phyloP scores from a whole-genome alignment of 352 stramenopile genomes.

The Phytophthora megakarya region DNA sequence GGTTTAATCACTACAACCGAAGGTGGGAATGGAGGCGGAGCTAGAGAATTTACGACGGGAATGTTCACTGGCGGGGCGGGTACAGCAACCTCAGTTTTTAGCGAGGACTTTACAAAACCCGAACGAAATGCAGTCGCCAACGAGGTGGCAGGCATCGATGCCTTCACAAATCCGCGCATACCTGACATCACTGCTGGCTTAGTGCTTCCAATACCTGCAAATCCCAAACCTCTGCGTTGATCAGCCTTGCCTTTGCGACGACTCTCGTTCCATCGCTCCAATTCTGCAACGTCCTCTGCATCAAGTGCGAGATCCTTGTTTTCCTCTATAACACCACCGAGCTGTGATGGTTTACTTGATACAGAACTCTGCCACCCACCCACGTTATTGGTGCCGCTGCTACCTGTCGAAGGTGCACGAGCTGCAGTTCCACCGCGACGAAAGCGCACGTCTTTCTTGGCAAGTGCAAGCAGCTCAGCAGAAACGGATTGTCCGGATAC shows the following conservation, averaged over 20 bases:
- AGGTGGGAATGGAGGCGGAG: slow-evolving; percentile 1
- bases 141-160: slow-evolving; percentile 15
- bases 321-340: background rate
- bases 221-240: slow-evolving; percentile 74
- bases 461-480: slow-evolving; percentile 62
- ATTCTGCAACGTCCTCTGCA: slow-evolving; percentile 54
- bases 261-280: slow-evolving; percentile 64
- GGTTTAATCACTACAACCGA: background rate
- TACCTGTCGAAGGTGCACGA: background rate
- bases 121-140: slow-evolving; percentile 32
- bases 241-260: slow-evolving; percentile 63
- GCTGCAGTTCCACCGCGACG: slow-evolving; percentile 36
- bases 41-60: background rate
- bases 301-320: slow-evolving; percentile 24
- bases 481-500: slow-evolving; percentile 65
- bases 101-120: slow-evolving; percentile 46
- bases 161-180: slow-evolving; percentile 41
- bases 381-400: background rate
- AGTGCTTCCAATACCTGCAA: slow-evolving; percentile 30
- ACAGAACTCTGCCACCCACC: background rate
- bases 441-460: slow-evolving; percentile 54
- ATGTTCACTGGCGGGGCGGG: background rate
- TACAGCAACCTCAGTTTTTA: slow-evolving; percentile 11
- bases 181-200: slow-evolving; percentile 8
- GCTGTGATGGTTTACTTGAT: background rate